These are phyloP conservation scores for Sporothrix brunneoviolacea DNA, from an alignment of 2,329 filamentous ascomycete genomes.

Conservation along the genomic window DNA sequence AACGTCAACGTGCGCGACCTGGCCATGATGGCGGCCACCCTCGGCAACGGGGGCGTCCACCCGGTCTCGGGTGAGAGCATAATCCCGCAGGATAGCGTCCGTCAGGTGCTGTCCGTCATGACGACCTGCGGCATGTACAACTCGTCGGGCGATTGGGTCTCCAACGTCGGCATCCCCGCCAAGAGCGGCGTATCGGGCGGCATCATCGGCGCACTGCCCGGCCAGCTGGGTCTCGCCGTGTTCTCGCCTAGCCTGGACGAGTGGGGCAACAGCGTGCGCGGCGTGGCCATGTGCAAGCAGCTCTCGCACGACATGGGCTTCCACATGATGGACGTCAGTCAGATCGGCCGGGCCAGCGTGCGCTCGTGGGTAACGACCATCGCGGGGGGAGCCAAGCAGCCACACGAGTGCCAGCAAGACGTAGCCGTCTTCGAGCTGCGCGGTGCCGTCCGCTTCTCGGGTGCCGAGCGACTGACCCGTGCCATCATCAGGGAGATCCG, in stretches of 20 bases:
- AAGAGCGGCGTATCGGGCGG: slow-evolving; percentile 6
- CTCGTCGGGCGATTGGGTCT: not conserved
- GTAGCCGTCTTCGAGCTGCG: slow-evolving; percentile 3
- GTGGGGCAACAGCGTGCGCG: slow-evolving; percentile 4
- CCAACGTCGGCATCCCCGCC: slow-evolving; percentile 4
- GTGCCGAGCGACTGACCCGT: slow-evolving; percentile 2
- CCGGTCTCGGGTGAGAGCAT: not conserved
- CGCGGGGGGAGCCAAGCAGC: not conserved
- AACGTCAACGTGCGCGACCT: slow-evolving; percentile 7
- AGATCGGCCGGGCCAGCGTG: slow-evolving; percentile 5
- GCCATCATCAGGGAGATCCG: not conserved
- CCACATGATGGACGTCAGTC: slow-evolving; percentile 8
- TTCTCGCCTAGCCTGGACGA: slow-evolving; percentile 4
- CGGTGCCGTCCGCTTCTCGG: slow-evolving; percentile 2
- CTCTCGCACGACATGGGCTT: slow-evolving; percentile 7
- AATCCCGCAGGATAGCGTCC: slow-evolving; percentile 2
- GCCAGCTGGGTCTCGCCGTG: slow-evolving; percentile 2
- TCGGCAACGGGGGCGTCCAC: not conserved
- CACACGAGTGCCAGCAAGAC: not conserved
- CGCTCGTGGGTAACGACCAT: not conserved
- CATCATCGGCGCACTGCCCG: slow-evolving; percentile 5
- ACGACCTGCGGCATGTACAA: slow-evolving; percentile 8
- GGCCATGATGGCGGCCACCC: slow-evolving; percentile 1
- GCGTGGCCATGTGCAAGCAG: slow-evolving; percentile 7
- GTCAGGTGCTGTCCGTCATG: slow-evolving; percentile 8